These are phyloP conservation scores for Myxozyma sirexii DNA, from an alignment of 805 yeast species.

Conservation along the genomic window DNA sequence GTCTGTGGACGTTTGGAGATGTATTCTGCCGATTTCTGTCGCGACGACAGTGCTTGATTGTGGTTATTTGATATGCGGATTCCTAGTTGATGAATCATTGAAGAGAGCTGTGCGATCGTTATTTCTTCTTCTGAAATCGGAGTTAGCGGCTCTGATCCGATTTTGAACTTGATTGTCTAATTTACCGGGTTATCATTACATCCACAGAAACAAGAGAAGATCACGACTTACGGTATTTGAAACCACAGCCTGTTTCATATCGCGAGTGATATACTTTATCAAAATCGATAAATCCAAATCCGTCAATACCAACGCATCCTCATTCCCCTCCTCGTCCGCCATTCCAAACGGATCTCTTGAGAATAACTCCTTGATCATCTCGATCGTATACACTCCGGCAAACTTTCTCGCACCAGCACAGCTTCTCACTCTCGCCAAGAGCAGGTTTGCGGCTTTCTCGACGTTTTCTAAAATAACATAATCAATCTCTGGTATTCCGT, in stretches of 20 bases:
- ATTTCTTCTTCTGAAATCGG: conserved; percentile 26
- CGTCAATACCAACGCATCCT: conserved; percentile 7
- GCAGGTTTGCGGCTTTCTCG: conserved; percentile 19
- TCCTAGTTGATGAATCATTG: conserved; percentile 2
- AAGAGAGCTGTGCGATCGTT: conserved; percentile 17
- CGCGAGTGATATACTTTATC: conserved; percentile 18
- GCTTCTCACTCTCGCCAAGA: conserved; percentile 12
- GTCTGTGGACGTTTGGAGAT: conserved; percentile 11
- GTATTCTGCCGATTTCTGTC: conserved; percentile 10
- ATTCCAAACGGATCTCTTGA: conserved; percentile 19
- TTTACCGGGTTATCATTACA: neutral
- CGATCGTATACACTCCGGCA: conserved; percentile 18
- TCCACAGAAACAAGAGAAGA: neutral
- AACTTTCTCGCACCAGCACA: conserved; percentile 2
- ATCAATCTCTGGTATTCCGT: conserved; percentile 10
- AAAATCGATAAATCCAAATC: conserved; percentile 21
- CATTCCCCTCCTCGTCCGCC: neutral
- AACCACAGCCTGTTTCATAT: conserved; percentile 13
- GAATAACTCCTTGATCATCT: conserved; percentile 14
- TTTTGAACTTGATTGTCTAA: conserved; percentile 10
- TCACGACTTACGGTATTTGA: conserved; percentile 6
- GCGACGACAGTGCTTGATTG: neutral
- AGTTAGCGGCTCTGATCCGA: neutral
- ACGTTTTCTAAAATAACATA: conserved; percentile 24
- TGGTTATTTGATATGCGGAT: conserved; percentile 9